Conservation (phyloP, 768 basidiomycete species). For the Baorangia bicolor region DNA sequence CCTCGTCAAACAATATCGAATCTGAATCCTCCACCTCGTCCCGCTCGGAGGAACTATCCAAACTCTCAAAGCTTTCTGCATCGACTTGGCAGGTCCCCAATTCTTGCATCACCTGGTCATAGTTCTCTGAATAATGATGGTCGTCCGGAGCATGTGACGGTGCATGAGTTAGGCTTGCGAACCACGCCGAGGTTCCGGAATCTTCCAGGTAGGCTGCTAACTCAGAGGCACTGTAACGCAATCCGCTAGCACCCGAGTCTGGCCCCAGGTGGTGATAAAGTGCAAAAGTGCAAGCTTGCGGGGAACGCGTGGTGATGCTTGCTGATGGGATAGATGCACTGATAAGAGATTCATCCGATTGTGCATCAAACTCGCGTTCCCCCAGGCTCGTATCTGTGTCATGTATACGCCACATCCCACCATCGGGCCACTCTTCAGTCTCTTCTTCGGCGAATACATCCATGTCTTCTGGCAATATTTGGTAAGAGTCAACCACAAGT, state of each 20-base stretch:
- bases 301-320: slow-evolving; percentile 17
- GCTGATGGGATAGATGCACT: slow-evolving; percentile 13
- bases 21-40: slow-evolving; percentile 14
- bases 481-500: neutral
- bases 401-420: slow-evolving; percentile 12
- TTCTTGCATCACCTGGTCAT: slow-evolving; percentile 17
- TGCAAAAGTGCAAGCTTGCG: slow-evolving; percentile 8
- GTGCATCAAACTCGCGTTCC: slow-evolving; percentile 6
- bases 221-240: slow-evolving; percentile 12
- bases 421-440: slow-evolving; percentile 16
- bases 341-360: slow-evolving; percentile 30
- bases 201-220: slow-evolving; percentile 15
- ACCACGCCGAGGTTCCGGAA: slow-evolving; percentile 10
- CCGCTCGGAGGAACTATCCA: slow-evolving; percentile 4
- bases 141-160: slow-evolving; percentile 15
- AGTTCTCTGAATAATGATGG: slow-evolving; percentile 3
- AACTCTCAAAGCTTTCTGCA: slow-evolving; percentile 10
- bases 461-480: slow-evolving; percentile 11
- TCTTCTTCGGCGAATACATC: slow-evolving; percentile 17
- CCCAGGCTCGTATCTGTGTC: slow-evolving; percentile 5
- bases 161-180: neutral
- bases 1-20: slow-evolving; percentile 17
- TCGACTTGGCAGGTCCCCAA: neutral
- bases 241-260: slow-evolving; percentile 14
- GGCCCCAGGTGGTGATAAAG: slow-evolving; percentile 17